Evolutionary conservation across 2,329 filamentous ascomycete genomes (phyloP).

Genomic region (Herpotrichia juniperi): DNA sequence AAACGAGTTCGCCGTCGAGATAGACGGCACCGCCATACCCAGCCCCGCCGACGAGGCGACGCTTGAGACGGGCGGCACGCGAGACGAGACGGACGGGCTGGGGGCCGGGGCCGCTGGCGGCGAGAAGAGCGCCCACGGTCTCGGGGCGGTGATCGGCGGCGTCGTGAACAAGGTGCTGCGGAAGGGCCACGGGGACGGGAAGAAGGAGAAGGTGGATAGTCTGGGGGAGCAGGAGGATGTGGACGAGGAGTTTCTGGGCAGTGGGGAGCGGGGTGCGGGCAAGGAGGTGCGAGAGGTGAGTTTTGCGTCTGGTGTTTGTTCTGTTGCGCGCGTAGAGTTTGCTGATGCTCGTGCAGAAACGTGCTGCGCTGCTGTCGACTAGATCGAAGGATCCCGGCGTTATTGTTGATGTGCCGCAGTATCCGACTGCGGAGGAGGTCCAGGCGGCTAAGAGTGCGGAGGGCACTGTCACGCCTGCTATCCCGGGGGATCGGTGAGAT

Average conservation of each 20-base stretch:
- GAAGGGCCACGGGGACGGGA: neutral
- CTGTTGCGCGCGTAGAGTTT: neutral
- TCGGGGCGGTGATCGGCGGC: slow-evolving; percentile 14
- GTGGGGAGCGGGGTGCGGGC: slow-evolving; percentile 22
- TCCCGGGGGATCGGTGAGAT: neutral
- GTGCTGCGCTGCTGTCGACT: slow-evolving; percentile 43
- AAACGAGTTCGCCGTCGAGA: slow-evolving; percentile 47
- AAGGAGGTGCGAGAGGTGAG: slow-evolving; percentile 32
- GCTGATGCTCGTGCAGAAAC: slow-evolving; percentile 16
- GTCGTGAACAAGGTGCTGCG: slow-evolving; percentile 2
- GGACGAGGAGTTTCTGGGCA: slow-evolving; percentile 35
- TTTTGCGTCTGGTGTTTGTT: neutral
- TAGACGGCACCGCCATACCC: slow-evolving; percentile 43
- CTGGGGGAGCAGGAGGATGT: slow-evolving; percentile 34
- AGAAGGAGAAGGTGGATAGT: slow-evolving; percentile 15
- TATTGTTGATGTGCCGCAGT: slow-evolving; percentile 52
- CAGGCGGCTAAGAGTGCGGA: slow-evolving; percentile 35
- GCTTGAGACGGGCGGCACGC: slow-evolving; percentile 11
- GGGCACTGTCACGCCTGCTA: slow-evolving; percentile 17
- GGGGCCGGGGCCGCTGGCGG: too few species aligned
- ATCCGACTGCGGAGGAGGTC: slow-evolving; percentile 53
- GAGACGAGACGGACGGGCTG: neutral
- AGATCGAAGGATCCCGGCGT: slow-evolving; percentile 52
- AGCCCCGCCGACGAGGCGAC: slow-evolving; percentile 29
- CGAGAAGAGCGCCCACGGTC: slow-evolving; percentile 6